Conservation (phyloP, 164 flowering plant genomes). For the Piper betle region DNA sequence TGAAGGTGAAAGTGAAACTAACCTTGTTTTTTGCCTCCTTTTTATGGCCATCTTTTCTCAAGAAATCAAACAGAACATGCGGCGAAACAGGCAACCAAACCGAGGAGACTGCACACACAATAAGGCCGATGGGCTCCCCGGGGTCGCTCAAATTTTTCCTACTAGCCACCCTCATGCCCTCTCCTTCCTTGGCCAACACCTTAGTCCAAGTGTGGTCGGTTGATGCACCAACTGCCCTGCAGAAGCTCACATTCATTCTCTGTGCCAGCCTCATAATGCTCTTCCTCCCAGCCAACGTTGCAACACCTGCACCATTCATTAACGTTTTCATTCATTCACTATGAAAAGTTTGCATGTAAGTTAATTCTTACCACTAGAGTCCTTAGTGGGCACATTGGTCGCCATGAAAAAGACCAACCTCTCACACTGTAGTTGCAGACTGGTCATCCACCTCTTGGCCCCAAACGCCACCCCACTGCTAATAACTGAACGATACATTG, state of each 20-base stretch:
- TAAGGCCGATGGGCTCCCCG: conserved; percentile 79
- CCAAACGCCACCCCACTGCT: conserved; percentile 88
- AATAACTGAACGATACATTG: conserved; percentile 60
- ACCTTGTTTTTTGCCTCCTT: conserved; percentile 36
- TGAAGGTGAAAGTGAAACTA: too few species aligned
- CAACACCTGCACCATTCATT: conserved; percentile 33
- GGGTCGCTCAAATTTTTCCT: conserved; percentile 84
- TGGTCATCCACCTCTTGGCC: conserved; percentile 84
- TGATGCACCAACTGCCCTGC: conserved; percentile 74
- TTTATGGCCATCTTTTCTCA: conserved; percentile 68
- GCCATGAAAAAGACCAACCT: conserved; percentile 86
- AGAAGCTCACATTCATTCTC: conserved; percentile 70
- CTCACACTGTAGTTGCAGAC: conserved; percentile 83
- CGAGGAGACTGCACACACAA: conserved; percentile 78
- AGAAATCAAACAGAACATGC: conserved; percentile 53
- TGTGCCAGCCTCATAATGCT: conserved; percentile 82
- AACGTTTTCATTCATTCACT: not conserved
- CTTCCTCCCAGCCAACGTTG: conserved; percentile 88
- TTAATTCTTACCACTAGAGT: conserved; percentile 56
- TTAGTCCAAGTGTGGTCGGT: conserved; percentile 82
- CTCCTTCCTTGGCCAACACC: conserved; percentile 56
- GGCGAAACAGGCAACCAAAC: conserved; percentile 82
- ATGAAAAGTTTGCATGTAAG: not conserved
- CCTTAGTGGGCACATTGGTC: conserved; percentile 95
- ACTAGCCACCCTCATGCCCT: conserved; percentile 63